Evolutionary conservation across 257 asterid species (phyloP).

Genomic region (Eustoma russellianum): DNA sequence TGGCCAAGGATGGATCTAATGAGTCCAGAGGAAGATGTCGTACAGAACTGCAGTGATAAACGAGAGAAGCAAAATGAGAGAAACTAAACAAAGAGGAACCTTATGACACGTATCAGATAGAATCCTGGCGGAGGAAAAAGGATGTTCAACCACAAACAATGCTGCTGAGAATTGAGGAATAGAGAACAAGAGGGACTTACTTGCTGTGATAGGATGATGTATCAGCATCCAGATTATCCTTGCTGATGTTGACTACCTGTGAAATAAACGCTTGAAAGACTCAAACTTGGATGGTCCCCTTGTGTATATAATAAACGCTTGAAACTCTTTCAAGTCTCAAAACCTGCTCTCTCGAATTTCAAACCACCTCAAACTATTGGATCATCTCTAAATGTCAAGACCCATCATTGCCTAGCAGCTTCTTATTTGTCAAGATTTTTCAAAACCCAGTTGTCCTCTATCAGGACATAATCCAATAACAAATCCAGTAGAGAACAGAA

Average conservation of each 20-base stretch:
- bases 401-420: too few relatives aligned
- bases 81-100: conserved; percentile 3
- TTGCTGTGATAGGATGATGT: conserved; percentile 79
- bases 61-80: conserved; percentile 7
- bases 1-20: conserved; percentile 85
- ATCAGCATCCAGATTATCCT: conserved; percentile 44
- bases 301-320: too few relatives aligned
- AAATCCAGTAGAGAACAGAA: too few relatives aligned
- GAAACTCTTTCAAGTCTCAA: too few relatives aligned
- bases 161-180: background rate
- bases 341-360: too few relatives aligned
- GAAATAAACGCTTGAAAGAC: background rate
- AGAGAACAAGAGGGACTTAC: conserved; percentile 29
- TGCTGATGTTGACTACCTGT: conserved; percentile 58
- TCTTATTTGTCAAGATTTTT: too few relatives aligned
- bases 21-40: conserved; percentile 73
- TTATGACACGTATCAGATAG: background rate
- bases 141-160: too few relatives aligned
- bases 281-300: too few relatives aligned
- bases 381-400: too few relatives aligned
- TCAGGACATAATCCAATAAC: too few relatives aligned
- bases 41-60: conserved; percentile 44
- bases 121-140: background rate
- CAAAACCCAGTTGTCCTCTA: too few relatives aligned
- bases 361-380: too few relatives aligned